Evolutionary conservation across 768 basidiomycete species (phyloP).

Genomic region (Suillus tomentosus): DNA sequence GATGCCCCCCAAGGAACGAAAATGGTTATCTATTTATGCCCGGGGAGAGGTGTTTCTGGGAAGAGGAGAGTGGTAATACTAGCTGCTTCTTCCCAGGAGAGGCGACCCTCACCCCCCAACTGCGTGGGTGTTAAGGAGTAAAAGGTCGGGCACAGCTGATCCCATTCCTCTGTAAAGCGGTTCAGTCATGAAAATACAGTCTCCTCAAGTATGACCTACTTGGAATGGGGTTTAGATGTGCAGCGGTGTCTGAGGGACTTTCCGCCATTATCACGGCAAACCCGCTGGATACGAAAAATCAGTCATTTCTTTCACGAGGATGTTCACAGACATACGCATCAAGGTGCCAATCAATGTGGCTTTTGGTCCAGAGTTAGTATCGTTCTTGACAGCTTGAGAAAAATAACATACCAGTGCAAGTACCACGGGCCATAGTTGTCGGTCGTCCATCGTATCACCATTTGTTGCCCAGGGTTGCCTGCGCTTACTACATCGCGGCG

Average conservation of each 20-base stretch:
- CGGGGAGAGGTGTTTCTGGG: slow-evolving; percentile 6
- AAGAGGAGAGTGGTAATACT: slow-evolving; percentile 22
- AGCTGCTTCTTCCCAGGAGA: slow-evolving; percentile 21
- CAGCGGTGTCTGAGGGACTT: slow-evolving; percentile 15
- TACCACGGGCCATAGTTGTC: slow-evolving; percentile 53
- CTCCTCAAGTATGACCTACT: neutral
- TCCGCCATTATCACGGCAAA: slow-evolving; percentile 35
- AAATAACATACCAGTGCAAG: slow-evolving; percentile 19
- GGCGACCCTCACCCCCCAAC: slow-evolving; percentile 20
- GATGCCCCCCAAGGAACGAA: no score
- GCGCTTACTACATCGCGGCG: slow-evolving; percentile 46
- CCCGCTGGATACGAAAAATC: slow-evolving; percentile 18
- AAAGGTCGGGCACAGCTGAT: slow-evolving; percentile 27
- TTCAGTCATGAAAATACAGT: neutral
- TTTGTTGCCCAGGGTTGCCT: slow-evolving; percentile 24
- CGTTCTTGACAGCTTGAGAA: neutral
- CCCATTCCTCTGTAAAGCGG: slow-evolving; percentile 23
- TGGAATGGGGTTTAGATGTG: neutral
- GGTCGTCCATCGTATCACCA: slow-evolving; percentile 48
- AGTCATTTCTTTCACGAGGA: neutral
- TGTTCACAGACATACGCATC: slow-evolving; percentile 15
- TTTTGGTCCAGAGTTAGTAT: slow-evolving; percentile 4
- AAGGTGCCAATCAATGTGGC: slow-evolving; percentile 24
- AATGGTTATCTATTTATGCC: neutral
- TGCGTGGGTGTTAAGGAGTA: slow-evolving; percentile 22